A percentile compares a stretch with the other conserved stretches of the same genome.
phyloP scores from a whole-genome alignment of 495 filamentous ascomycete species.

The Sabuloglossum arenarium region DNA sequence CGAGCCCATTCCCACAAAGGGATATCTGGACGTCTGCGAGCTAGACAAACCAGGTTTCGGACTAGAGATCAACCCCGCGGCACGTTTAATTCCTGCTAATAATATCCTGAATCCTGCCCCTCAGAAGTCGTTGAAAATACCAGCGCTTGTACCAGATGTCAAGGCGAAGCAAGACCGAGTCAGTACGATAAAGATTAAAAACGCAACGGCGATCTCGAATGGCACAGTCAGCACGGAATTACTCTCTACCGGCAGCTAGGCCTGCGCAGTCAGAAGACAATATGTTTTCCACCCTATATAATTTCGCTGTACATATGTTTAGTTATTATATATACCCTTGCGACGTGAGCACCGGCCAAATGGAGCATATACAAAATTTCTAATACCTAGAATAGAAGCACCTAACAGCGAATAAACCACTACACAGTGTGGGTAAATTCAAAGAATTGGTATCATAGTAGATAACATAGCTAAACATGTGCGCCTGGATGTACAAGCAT shows the following conservation, averaged over 20 bases:
- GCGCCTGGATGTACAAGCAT: no score
- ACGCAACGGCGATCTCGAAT: no score
- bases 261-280: background rate
- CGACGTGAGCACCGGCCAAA: no score
- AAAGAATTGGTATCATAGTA: no score
- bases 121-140: constrained; percentile 25
- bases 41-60: constrained; percentile 86
- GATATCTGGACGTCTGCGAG: constrained; percentile 53
- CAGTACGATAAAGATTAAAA: background rate
- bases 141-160: background rate
- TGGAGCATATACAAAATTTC: no score
- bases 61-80: constrained; percentile 60
- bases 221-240: background rate
- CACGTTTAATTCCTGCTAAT: constrained; percentile 53
- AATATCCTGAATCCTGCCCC: constrained; percentile 56
- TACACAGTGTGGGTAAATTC: no score
- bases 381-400: no score
- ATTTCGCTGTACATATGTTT: no score
- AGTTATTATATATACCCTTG: no score
- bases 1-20: constrained; percentile 70
- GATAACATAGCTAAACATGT: no score
- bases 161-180: background rate
- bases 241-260: background rate
- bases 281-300: no score
- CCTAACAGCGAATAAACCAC: no score